phyloP scores from a whole-genome alignment of 305 asterid genomes.

The Lippia alba region DNA sequence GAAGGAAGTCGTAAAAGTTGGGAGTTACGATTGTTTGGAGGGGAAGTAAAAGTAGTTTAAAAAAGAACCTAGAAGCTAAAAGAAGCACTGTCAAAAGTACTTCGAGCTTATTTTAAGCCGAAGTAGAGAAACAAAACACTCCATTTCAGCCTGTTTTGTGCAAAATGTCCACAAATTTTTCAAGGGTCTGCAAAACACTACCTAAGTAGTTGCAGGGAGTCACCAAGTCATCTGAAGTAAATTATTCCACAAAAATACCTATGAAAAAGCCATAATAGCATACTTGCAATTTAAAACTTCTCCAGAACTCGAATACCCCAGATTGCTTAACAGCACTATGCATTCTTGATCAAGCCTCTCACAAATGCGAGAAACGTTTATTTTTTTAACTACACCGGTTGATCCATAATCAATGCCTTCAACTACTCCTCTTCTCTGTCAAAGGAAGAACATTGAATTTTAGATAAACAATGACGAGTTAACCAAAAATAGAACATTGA shows the following conservation, averaged over 20 bases:
- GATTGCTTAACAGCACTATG: conserved; percentile 82
- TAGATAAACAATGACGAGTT: conserved; percentile 8
- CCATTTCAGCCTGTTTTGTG: no score
- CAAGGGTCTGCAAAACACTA: no score
- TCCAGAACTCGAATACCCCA: conserved; percentile 94
- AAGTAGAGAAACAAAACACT: no score
- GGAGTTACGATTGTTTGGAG: no score
- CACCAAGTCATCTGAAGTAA: conserved; percentile 22
- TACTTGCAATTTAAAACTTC: conserved; percentile 99
- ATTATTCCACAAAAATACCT: conserved; percentile 59
- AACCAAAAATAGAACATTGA: conserved; percentile 15
- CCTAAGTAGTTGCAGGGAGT: not conserved
- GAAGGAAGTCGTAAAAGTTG: no score
- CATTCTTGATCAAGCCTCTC: conserved; percentile 85
- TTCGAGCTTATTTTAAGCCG: no score
- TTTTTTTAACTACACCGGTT: conserved; percentile 98
- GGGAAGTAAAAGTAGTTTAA: no score
- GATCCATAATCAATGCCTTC: conserved; percentile 87
- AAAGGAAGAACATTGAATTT: conserved; percentile 30
- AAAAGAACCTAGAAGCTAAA: no score
- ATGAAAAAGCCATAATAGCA: conserved; percentile 60
- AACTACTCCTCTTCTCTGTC: conserved; percentile 95
- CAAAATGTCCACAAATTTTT: no score
- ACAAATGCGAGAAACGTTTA: conserved; percentile 78
- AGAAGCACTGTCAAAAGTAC: no score